These are phyloP conservation scores for Hypoxylon cercidicola DNA, from an alignment of 495 filamentous ascomycete genomes.

Conservation along the genomic window DNA sequence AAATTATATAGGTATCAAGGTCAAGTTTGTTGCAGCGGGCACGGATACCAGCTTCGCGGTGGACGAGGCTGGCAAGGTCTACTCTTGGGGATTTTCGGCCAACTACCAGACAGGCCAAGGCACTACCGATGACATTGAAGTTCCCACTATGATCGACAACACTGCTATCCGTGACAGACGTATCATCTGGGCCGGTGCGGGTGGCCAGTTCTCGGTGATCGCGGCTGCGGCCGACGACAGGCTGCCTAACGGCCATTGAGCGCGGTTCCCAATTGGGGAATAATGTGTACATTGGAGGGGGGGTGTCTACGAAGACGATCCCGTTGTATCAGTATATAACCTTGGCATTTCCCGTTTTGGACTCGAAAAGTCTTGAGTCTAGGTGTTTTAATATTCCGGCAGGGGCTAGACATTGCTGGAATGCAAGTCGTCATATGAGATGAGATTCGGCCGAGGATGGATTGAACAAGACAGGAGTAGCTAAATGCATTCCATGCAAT, in stretches of 20 bases:
- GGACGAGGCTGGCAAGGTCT: constrained; percentile 63
- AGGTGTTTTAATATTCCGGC: neutral
- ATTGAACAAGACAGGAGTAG: neutral
- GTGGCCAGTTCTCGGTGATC: constrained; percentile 71
- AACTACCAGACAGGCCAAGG: constrained; percentile 73
- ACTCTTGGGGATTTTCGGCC: constrained; percentile 74
- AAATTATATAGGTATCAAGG: constrained; percentile 30
- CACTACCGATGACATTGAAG: constrained; percentile 61
- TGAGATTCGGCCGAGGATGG: neutral
- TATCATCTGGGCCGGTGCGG: constrained; percentile 66
- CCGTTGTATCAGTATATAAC: constrained; percentile 19
- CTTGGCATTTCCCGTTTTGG: constrained; percentile 1
- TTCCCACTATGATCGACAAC: constrained; percentile 68
- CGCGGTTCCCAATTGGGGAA: neutral
- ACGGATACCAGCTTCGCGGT: constrained; percentile 69
- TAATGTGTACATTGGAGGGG: neutral
- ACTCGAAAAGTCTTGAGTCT: constrained; percentile 6
- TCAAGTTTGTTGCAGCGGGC: constrained; percentile 53
- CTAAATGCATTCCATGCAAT: neutral
- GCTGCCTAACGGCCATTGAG: constrained; percentile 16
- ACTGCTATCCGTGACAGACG: constrained; percentile 63
- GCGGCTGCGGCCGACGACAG: constrained; percentile 42
- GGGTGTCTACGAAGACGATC: constrained; percentile 5
- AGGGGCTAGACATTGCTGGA: constrained; percentile 10
- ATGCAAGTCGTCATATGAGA: neutral